Conservation (phyloP, 1,284 basidiomycete species). For the Trichosporon sp. region DNA sequence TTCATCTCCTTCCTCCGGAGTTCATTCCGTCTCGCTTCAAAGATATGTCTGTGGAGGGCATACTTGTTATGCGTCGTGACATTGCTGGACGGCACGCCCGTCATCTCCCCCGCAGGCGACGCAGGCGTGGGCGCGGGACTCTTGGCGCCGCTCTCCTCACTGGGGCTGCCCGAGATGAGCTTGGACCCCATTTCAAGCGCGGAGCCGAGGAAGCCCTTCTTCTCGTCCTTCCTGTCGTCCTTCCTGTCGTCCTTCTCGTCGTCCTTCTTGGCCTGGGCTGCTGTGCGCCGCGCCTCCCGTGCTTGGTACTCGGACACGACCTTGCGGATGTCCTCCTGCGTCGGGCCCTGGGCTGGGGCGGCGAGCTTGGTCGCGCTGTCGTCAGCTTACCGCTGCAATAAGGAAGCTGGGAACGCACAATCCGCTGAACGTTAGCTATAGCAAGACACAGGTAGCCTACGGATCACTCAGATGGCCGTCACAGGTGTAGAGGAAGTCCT, state of each 20-base stretch:
- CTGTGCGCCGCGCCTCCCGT: conserved; percentile 43
- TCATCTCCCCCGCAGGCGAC: conserved; percentile 21
- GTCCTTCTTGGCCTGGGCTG: conserved; percentile 29
- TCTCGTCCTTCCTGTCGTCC: conserved; percentile 26
- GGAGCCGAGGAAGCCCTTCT: conserved; percentile 15
- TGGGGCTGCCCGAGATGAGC: neutral
- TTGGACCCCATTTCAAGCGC: conserved; percentile 17
- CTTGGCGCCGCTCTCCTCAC: conserved; percentile 19
- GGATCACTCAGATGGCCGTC: conserved; percentile 52
- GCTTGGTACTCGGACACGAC: conserved; percentile 53
- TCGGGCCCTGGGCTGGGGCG: conserved; percentile 41
- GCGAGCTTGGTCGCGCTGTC: conserved; percentile 49
- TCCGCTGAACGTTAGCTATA: conserved; percentile 26
- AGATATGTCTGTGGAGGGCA: conserved; percentile 52
- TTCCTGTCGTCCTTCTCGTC: conserved; percentile 34
- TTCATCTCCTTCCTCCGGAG: conserved; percentile 45
- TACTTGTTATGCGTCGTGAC: conserved; percentile 51
- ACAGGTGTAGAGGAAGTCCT: conserved; percentile 56
- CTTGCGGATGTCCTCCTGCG: conserved; percentile 53
- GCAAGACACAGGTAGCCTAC: conserved; percentile 35
- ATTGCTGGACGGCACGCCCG: conserved; percentile 30
- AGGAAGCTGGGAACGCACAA: conserved; percentile 30
- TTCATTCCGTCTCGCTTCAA: conserved; percentile 51
- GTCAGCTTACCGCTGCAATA: conserved; percentile 9
- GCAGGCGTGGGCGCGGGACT: conserved; percentile 1